phyloP scores from a whole-genome alignment of 805 yeast species.

The Cyberlindnera nakhonratchasimensis region DNA sequence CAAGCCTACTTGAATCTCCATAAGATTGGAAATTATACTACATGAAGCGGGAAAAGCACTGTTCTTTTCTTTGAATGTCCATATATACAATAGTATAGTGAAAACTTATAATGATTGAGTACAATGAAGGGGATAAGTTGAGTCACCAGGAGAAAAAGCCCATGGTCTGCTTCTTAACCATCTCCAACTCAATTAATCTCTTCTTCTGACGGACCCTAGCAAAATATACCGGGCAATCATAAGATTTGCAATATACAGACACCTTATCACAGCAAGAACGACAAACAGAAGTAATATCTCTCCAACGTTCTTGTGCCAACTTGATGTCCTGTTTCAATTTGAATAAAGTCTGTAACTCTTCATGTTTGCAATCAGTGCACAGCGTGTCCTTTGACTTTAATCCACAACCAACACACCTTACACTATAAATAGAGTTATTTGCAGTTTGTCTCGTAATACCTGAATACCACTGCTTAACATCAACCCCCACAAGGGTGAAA shows the following conservation, averaged over 20 bases:
- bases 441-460: slow-evolving; percentile 50
- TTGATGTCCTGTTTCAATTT: slow-evolving; percentile 30
- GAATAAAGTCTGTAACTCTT: slow-evolving; percentile 36
- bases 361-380: slow-evolving; percentile 34
- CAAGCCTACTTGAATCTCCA: too few species aligned
- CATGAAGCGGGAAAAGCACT: too few species aligned
- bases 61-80: too few species aligned
- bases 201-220: slow-evolving; percentile 43
- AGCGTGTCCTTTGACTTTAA: slow-evolving; percentile 22
- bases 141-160: slow-evolving; percentile 15
- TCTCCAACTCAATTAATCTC: slow-evolving; percentile 25
- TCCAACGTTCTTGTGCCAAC: slow-evolving; percentile 28
- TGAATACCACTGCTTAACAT: slow-evolving; percentile 69
- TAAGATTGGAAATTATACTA: too few species aligned
- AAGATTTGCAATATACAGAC: slow-evolving; percentile 48
- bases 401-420: slow-evolving; percentile 29
- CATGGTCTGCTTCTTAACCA: slow-evolving; percentile 6
- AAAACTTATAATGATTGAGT: too few species aligned
- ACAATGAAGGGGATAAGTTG: too few species aligned
- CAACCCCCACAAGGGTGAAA: slow-evolving; percentile 79
- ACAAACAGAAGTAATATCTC: slow-evolving; percentile 34
- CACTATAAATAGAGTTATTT: slow-evolving; percentile 27
- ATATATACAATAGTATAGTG: too few species aligned
- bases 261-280: slow-evolving; percentile 34
- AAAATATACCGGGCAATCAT: slow-evolving; percentile 63